Conservation (phyloP, 2,329 filamentous ascomycete species). For the Colletotrichum shisoi region DNA sequence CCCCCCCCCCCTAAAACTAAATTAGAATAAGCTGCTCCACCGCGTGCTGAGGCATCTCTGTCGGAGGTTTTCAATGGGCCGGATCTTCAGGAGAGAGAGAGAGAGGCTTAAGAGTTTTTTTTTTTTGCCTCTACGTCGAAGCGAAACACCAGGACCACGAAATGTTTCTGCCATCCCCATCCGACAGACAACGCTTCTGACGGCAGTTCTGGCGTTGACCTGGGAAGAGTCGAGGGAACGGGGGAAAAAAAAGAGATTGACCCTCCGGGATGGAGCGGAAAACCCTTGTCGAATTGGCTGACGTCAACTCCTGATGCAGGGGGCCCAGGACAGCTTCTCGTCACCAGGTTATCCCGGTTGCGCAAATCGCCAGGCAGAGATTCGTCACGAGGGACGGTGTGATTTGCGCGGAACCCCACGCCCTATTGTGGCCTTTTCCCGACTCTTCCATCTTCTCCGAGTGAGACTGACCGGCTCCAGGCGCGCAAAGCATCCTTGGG, state of each 20-base stretch:
- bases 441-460: not conserved
- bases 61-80: not conserved
- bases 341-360: conserved; percentile 13
- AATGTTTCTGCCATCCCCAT: not conserved
- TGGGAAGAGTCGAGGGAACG: not conserved
- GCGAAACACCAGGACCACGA: not conserved
- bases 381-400: conserved; percentile 4
- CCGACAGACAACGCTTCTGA: not conserved
- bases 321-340: not conserved
- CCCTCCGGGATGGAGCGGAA: not conserved
- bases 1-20: not conserved
- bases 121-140: not conserved
- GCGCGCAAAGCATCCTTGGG: too few relatives aligned
- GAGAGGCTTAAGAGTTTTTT: not conserved
- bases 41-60: conserved; percentile 6
- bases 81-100: conserved; percentile 2
- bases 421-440: not conserved
- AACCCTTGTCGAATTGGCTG: conserved; percentile 17
- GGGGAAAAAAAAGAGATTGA: too few relatives aligned
- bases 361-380: conserved; percentile 6
- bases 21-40: conserved; percentile 17
- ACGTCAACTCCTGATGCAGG: conserved; percentile 27
- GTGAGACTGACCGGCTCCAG: too few relatives aligned
- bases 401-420: not conserved
- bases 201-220: too few relatives aligned